Evolutionary conservation across 148 eudicot genomes (phyloP).

Genomic region (Heliamphora exappendiculata): DNA sequence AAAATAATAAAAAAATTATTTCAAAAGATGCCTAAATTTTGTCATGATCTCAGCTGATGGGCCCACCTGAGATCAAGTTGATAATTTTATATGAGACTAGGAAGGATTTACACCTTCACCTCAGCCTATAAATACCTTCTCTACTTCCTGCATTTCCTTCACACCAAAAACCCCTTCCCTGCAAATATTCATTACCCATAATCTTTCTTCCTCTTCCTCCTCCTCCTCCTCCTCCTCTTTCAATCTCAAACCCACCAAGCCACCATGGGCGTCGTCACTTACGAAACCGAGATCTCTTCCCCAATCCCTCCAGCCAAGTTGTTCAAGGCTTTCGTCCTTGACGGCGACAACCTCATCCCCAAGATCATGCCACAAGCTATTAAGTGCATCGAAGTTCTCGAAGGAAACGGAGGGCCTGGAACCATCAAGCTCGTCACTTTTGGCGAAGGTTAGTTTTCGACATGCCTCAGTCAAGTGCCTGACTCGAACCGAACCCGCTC

Average conservation of each 20-base stretch:
- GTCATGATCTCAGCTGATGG: too few relatives aligned
- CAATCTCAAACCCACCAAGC: neutral
- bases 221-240: neutral
- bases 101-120: too few relatives aligned
- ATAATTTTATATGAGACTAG: too few relatives aligned
- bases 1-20: too few relatives aligned
- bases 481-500: too few relatives aligned
- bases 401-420: conserved; percentile 9
- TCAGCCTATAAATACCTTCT: conserved; percentile 5
- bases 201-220: neutral
- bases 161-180: neutral
- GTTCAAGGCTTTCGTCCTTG: conserved; percentile 25
- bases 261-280: conserved; percentile 23
- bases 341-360: conserved; percentile 27
- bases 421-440: conserved; percentile 21
- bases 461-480: too few relatives aligned
- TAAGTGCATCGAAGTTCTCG: conserved; percentile 19
- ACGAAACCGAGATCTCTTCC: conserved; percentile 13
- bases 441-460: conserved; percentile 24
- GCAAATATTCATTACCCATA: neutral
- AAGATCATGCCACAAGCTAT: conserved; percentile 26
- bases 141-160: neutral
- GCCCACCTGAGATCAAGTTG: too few relatives aligned
- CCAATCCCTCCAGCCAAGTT: conserved; percentile 24
- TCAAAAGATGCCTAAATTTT: too few relatives aligned